These are phyloP conservation scores for Cordyceps javanica DNA, from an alignment of 2,329 filamentous ascomycete species.

Conservation along the genomic window DNA sequence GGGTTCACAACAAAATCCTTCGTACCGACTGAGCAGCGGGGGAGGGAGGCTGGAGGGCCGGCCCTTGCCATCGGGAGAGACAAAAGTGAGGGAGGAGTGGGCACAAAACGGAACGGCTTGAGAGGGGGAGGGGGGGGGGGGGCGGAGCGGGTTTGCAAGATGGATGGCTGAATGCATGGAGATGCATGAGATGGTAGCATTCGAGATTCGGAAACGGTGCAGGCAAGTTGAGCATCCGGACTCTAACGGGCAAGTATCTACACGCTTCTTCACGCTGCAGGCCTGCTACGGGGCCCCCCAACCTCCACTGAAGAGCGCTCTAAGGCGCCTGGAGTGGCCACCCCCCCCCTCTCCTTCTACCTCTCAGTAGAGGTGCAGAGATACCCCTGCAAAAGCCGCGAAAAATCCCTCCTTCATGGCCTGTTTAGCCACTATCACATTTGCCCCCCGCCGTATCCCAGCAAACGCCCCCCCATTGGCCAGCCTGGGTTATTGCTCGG, in stretches of 20 bases:
- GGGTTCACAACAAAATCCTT: not conserved
- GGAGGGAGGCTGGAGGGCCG: constrained; percentile 3
- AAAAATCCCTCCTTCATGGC: not conserved
- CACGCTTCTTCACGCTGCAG: too few relatives aligned
- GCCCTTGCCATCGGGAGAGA: not conserved
- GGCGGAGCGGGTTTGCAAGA: not conserved
- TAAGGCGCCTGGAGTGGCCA: too few relatives aligned
- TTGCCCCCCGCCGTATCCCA: constrained; percentile 12
- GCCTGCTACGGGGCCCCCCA: too few relatives aligned
- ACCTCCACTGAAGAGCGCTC: too few relatives aligned
- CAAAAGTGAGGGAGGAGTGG: not conserved
- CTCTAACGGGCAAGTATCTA: too few relatives aligned
- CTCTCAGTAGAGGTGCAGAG: not conserved
- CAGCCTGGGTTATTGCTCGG: not conserved
- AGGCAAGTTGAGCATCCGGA: too few relatives aligned
- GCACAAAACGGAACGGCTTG: not conserved
- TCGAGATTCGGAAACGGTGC: too few relatives aligned
- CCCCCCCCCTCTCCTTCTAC: too few relatives aligned
- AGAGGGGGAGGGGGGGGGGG: not conserved
- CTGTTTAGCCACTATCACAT: constrained; percentile 7
- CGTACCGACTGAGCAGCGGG: not conserved
- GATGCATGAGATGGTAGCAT: too few relatives aligned
- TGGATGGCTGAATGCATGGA: too few relatives aligned
- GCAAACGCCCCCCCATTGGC: constrained; percentile 4
- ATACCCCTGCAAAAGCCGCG: not conserved